Conservation (phyloP, 2,329 filamentous ascomycete species). For the Fonsecaea pugnacius region DNA sequence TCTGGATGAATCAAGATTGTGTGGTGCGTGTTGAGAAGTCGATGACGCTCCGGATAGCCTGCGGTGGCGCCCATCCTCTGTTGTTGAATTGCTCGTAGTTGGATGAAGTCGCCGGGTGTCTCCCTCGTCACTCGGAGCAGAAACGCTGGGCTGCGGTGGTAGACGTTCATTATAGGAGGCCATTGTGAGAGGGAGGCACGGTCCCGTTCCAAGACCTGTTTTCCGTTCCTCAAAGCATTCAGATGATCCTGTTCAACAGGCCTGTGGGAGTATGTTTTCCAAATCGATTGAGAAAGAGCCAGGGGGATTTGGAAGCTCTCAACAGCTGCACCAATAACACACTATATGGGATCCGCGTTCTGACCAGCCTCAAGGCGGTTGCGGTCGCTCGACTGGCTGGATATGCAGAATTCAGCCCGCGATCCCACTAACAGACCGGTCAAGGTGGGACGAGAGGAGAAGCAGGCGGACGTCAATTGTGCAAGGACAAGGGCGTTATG, state of each 20-base stretch:
- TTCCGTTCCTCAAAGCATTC: slow-evolving; percentile 27
- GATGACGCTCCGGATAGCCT: slow-evolving; percentile 20
- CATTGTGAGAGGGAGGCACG: slow-evolving; percentile 23
- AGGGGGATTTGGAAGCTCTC: slow-evolving; percentile 1
- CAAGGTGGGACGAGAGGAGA: not conserved
- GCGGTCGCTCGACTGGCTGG: not conserved
- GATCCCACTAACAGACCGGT: not conserved
- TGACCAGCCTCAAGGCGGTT: slow-evolving; percentile 11
- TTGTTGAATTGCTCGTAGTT: slow-evolving; percentile 23
- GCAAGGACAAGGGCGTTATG: slow-evolving; percentile 4
- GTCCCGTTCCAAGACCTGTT: slow-evolving; percentile 23
- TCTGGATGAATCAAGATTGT: slow-evolving; percentile 26
- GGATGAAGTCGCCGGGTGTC: slow-evolving; percentile 24
- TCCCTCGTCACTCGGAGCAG: slow-evolving; percentile 19
- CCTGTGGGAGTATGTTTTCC: slow-evolving; percentile 9
- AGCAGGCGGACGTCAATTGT: slow-evolving; percentile 8
- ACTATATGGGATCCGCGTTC: slow-evolving; percentile 11
- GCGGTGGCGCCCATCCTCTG: slow-evolving; percentile 13
- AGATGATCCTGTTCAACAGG: slow-evolving; percentile 9
- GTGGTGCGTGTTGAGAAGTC: slow-evolving; percentile 17
- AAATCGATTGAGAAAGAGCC: slow-evolving; percentile 20
- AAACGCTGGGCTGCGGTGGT: slow-evolving; percentile 16
- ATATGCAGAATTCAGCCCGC: not conserved
- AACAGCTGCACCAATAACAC: not conserved
- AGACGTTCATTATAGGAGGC: slow-evolving; percentile 23